Percentiles rank a stretch among this genome's conserved stretches.
phyloP scores from a whole-genome alignment of 768 basidiomycete genomes.

The Royoungia palumana region DNA sequence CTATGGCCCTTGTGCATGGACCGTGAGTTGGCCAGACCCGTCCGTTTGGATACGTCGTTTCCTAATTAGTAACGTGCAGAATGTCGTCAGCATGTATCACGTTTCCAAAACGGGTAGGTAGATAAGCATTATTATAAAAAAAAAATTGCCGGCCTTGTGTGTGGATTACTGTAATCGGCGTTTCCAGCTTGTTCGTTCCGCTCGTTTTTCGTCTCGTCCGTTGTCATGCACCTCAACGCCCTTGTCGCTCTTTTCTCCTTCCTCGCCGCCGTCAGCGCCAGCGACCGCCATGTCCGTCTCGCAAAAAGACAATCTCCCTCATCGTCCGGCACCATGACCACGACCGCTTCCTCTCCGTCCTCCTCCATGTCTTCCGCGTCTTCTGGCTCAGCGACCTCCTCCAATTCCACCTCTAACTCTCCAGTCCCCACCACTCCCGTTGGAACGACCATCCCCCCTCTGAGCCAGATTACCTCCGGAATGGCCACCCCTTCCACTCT shows the following conservation, averaged over 20 bases:
- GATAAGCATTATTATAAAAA: too few relatives aligned
- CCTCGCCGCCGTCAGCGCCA: slow-evolving; percentile 37
- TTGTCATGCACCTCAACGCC: slow-evolving; percentile 43
- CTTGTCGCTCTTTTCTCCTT: slow-evolving; percentile 46
- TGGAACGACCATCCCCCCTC: slow-evolving; percentile 52
- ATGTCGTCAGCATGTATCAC: too few relatives aligned
- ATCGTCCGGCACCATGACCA: slow-evolving; percentile 1
- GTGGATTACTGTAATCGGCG: too few relatives aligned
- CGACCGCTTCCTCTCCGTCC: slow-evolving; percentile 5
- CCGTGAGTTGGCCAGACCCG: too few relatives aligned
- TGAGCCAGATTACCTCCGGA: slow-evolving; percentile 57
- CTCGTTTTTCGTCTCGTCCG: slow-evolving; percentile 7
- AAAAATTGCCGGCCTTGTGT: too few relatives aligned
- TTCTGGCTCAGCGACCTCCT: background rate
- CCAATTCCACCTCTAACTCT: slow-evolving; percentile 11
- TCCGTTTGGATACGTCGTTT: too few relatives aligned
- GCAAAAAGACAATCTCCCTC: slow-evolving; percentile 37
- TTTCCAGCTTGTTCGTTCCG: background rate
- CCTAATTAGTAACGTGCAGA: too few relatives aligned
- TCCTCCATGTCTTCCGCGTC: background rate
- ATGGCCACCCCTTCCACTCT: slow-evolving; percentile 55
- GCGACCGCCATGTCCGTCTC: slow-evolving; percentile 36
- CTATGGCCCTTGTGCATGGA: too few relatives aligned
- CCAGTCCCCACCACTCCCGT: slow-evolving; percentile 29
- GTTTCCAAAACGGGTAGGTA: too few relatives aligned